Evolutionary conservation across 768 basidiomycete species (phyloP), one percentile per base, ranked within the genome.

Genomic region (Inosperma sp.): DNA sequence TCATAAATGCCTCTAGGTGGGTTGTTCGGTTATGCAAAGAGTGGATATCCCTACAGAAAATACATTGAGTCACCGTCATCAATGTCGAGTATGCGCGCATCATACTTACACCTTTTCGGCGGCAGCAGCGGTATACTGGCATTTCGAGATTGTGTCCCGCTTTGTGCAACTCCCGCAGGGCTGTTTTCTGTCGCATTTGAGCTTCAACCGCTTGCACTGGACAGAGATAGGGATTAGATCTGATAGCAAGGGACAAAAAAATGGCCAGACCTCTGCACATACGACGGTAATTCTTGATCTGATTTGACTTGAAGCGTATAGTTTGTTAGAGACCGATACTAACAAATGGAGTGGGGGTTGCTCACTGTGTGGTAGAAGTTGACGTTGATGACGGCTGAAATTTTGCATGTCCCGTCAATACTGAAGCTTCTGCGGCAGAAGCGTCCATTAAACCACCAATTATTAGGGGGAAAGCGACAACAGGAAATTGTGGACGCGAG

Each of bases 141-240:
- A 90, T 57, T 85, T 74, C 3, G 72, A 69, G 9, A 85, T 77
- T 0, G 86, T 88, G 61, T 88, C 84, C 54, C 88, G 83, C 62
- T 91, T 91, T 14, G 81, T 76, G 58, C 90, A 92, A 22, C 82
- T 83, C 1, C 81, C 80, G 56, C 89, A 92, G 0, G 89, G 89
- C 3, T 75, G 80, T 17, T 83, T 78, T 31, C 89, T 73, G 68
- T 92, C 89, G 62, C 89, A 93, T 70, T 84, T 89, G 47, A 92
- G 76, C 59, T 93, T 93, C 47, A 92, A 75, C 4, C 89, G 86
- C 65, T 92, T 92, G 72, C 89, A 93, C 86, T 92, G 62, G n/a
- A n/a, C n/a, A 2, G 34, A 14, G 35, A 46, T 31, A 21, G 41
- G 26, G 29, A 46, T 45, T 33, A 16, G 48, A 27, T 23, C 14